phyloP scores from a whole-genome alignment of 768 basidiomycete species.

The Dentipellis sp. region DNA sequence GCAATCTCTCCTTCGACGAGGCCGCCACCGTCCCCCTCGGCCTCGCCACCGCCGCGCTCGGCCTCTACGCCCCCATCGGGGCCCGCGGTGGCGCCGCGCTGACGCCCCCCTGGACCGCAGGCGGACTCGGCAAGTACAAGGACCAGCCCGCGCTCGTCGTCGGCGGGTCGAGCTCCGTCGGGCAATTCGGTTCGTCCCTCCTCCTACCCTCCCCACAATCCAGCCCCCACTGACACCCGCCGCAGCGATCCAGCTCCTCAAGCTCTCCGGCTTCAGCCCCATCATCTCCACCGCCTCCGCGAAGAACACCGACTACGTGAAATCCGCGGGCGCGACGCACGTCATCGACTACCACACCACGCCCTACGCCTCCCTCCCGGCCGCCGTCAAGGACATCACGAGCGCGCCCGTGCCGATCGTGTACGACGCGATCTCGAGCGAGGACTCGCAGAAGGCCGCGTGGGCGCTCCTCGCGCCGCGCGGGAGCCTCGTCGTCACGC shows the following conservation, averaged over 20 bases:
- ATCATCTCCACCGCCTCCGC: slow-evolving; percentile 14
- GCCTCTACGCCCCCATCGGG: slow-evolving; percentile 29
- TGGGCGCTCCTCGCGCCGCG: slow-evolving; percentile 10
- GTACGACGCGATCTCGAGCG: slow-evolving; percentile 13
- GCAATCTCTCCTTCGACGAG: slow-evolving; percentile 36
- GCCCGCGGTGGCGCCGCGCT: slow-evolving; percentile 29
- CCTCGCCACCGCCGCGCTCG: slow-evolving; percentile 40
- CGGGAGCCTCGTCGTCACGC: slow-evolving; percentile 7
- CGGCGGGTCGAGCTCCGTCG: slow-evolving; percentile 40
- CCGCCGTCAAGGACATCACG: slow-evolving; percentile 7
- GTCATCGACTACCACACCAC: slow-evolving; percentile 13
- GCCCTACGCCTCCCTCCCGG: slow-evolving; percentile 3
- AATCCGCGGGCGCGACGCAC: slow-evolving; percentile 11
- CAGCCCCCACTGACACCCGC: background rate
- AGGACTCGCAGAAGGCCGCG: slow-evolving; percentile 7
- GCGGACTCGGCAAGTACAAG: slow-evolving; percentile 30
- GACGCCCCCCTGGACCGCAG: slow-evolving; percentile 27
- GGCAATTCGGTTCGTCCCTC: slow-evolving; percentile 31
- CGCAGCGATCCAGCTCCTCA: slow-evolving; percentile 12
- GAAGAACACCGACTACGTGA: slow-evolving; percentile 3
- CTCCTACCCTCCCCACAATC: background rate
- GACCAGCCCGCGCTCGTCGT: slow-evolving; percentile 37
- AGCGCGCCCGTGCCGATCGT: slow-evolving; percentile 2
- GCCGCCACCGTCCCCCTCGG: slow-evolving; percentile 41
- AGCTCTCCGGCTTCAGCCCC: slow-evolving; percentile 11